Evolutionary conservation across 345 rosid genomes (phyloP), one percentile per base, ranked within the genome.

Genomic region (Euphorbia tirucalli): DNA sequence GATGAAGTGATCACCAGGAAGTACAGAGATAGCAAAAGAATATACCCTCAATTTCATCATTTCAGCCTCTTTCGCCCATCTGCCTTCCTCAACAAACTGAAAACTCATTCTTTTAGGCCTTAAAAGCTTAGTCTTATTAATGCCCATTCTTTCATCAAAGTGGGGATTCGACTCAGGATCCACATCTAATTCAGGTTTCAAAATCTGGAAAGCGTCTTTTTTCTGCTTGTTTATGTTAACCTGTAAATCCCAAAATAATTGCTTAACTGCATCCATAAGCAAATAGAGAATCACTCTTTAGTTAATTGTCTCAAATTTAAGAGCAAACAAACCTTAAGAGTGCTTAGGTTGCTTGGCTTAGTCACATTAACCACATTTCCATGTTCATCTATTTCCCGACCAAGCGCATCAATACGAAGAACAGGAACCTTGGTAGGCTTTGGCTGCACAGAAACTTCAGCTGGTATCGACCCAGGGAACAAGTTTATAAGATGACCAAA

Each of bases 21-120:
- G 25, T 13, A 64, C 14, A 49, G 57, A 58, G 24, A 7, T 19
- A 55, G 43, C 3, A 70, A 39, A 41, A 41, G 9, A 2, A 65
- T 31, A 58, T 78, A 92, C 99, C 98, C 82, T 89, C 69, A 95
- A 76, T 79, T 87, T 95, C 54, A 90, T 77, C 15, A 74, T 83
- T 80, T 95, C 98, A 52, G 99, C 98, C 39, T 95, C 99, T 80
- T 83, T 90, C 4, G 93, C 83, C 99, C 99, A 95, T 84, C 87
- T 92, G 16, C 98, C 99, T 84, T 95, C 98, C 83, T 92, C 96
- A 62, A 95, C 99, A 87, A 95, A 95, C 90, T 85, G 97, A 79
- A 95, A 90, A 58, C 73, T 76, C 96, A 88, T 87, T 70, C 92
- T 80, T 80, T 95, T 95, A 69, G 98, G 98, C 77, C 99, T 89